These are phyloP conservation scores for Albifimbria verrucaria DNA, from an alignment of 2,329 filamentous ascomycete genomes.

Conservation along the genomic window DNA sequence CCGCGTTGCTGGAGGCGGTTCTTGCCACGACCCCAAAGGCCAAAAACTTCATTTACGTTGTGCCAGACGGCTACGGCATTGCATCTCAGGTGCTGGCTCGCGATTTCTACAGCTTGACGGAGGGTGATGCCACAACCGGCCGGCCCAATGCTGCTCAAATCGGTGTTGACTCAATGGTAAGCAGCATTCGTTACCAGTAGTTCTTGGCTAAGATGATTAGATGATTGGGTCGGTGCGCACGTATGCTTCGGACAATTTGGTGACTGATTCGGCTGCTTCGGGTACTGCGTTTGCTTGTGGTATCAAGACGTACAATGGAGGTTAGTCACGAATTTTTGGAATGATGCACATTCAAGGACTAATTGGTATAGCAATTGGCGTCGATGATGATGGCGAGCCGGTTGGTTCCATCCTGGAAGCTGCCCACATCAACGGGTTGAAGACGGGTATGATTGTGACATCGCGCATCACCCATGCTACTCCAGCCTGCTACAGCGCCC, in stretches of 20 bases:
- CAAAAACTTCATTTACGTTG: slow-evolving; percentile 30
- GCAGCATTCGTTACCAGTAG: not conserved
- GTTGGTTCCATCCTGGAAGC: slow-evolving; percentile 20
- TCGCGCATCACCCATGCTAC: slow-evolving; percentile 21
- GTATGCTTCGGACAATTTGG: slow-evolving; percentile 15
- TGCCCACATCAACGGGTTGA: slow-evolving; percentile 17
- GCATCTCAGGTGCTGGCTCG: slow-evolving; percentile 26
- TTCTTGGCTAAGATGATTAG: not conserved
- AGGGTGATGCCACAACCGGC: slow-evolving; percentile 11
- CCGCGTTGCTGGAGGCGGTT: too few species aligned
- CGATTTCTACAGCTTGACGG: slow-evolving; percentile 14
- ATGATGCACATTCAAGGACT: not conserved
- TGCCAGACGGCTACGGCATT: slow-evolving; percentile 26
- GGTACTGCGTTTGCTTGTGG: slow-evolving; percentile 20
- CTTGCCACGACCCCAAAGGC: slow-evolving; percentile 12
- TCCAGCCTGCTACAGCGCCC: slow-evolving; percentile 16
- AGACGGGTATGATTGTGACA: slow-evolving; percentile 18
- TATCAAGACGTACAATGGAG: slow-evolving; percentile 21
- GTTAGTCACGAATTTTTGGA: slow-evolving; percentile 1
- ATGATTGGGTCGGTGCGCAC: slow-evolving; percentile 6
- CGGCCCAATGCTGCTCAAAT: slow-evolving; percentile 13
- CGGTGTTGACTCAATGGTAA: slow-evolving; percentile 18
- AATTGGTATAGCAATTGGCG: slow-evolving; percentile 12
- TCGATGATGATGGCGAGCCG: slow-evolving; percentile 17
- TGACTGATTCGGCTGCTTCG: slow-evolving; percentile 20